Base-by-base conservation (phyloP, 352 stramenopile species). In the Blastocystis sp. region DNA sequence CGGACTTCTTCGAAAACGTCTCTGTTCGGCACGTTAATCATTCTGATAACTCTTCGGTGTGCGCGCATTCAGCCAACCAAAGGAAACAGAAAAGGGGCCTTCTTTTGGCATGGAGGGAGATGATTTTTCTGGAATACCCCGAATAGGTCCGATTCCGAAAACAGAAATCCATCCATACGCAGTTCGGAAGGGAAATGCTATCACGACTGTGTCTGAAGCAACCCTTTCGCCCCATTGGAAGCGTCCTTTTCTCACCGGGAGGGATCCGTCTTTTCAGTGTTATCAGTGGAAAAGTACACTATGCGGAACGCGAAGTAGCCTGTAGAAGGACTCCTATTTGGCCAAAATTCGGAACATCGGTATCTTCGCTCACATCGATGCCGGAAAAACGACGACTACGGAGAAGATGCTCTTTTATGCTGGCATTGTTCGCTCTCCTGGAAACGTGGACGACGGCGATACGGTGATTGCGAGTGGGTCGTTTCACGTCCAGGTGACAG, bases 321-420 rank as follows among this genome's bases (percentile, higher is more conserved):
- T 44, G 38, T 69, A 71, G 57, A 71, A 69, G 42, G 69, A 86
- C 8, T 32, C 21, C 51, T 59, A 76, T 29, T 88, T 90, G 48
- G 16, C 9, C 4, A 76, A 79, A 57, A 91, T 94, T 89, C 92
- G 96, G 77, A 99, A 99, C 90, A 97, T 98, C 88, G 95, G 96
- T 85, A 98, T 99, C 88, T 93, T 98, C 89, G 96, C 96, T 34
- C 96, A 99, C 90, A 98, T 99, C 86, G 96, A 99, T 89, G 94
- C 95, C 7, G 95, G 91, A 49, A 98, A 99, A 90, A 99, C 96
- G 8, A 99, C 96, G 34, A 98, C 94, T 14, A 99, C 95, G 21
- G 96, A 99, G 89, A 92, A 94, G 85, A 98, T 99, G 90, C 91
- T 99, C 18, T 98, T 95, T 89, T 98, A 98, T 91, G 93, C 94